Conservation (phyloP, 805 yeast species). For the Barnettozyma populi region DNA sequence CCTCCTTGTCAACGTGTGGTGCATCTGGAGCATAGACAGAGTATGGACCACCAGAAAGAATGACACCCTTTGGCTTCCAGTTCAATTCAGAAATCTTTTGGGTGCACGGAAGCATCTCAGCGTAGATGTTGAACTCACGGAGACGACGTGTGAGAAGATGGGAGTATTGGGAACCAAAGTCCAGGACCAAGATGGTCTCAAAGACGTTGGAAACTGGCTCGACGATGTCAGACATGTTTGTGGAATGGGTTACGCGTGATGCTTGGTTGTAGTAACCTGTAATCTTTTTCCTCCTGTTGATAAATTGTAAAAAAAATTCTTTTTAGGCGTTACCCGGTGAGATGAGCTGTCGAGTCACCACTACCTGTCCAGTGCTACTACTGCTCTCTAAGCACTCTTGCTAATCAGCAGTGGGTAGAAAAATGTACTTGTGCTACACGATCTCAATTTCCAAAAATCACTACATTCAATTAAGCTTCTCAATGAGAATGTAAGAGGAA, state of each 20-base stretch:
- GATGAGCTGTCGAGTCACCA: conserved; percentile 5
- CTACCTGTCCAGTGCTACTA: no score
- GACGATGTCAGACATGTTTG: conserved; percentile 22
- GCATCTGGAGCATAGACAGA: conserved; percentile 94
- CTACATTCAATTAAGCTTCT: not conserved
- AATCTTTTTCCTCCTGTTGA: not conserved
- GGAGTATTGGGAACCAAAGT: conserved; percentile 97
- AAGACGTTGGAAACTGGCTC: conserved; percentile 77
- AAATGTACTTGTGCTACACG: not conserved
- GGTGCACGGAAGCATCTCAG: conserved; percentile 99
- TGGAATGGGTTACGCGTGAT: not conserved
- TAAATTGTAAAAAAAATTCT: not conserved
- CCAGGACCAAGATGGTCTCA: conserved; percentile 95
- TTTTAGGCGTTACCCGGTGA: conserved; percentile 5
- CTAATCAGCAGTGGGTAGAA: no score
- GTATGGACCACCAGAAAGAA: conserved; percentile 96
- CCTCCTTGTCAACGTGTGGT: conserved; percentile 94
- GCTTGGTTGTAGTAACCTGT: not conserved
- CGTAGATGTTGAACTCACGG: conserved; percentile 96
- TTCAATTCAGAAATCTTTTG: conserved; percentile 88
- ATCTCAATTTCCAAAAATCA: not conserved
- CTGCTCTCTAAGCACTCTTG: no score
- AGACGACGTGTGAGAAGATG: conserved; percentile 95
- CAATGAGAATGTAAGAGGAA: conserved; percentile 11
- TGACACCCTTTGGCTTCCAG: conserved; percentile 96